Evolutionary conservation across 352 stramenopile genomes (phyloP).

Genomic region (Hyphochytrium catenoides): DNA sequence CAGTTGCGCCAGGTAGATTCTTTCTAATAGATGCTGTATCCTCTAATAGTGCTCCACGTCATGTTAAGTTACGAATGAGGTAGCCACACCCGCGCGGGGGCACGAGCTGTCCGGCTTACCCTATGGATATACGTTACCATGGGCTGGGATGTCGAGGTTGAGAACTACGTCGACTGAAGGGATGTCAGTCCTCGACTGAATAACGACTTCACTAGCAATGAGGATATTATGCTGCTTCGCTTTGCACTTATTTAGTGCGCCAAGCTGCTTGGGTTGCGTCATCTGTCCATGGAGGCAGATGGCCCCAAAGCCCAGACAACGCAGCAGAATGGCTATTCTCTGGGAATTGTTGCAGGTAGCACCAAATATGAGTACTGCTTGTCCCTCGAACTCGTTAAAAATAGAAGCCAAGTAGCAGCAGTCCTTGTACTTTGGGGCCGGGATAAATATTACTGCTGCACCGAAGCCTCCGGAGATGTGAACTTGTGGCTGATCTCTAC

Average conservation of each 20-base stretch:
- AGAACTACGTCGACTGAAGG: conserved; percentile 92
- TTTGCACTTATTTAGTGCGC: conserved; percentile 95
- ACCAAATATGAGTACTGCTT: conserved; percentile 93
- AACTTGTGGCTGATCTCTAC: conserved; percentile 95
- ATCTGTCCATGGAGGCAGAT: conserved; percentile 97
- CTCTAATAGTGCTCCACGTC: conserved; percentile 96
- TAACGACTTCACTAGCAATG: conserved; percentile 63
- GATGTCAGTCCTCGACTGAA: conserved; percentile 84
- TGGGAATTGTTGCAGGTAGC: conserved; percentile 93
- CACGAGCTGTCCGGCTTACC: conserved; percentile 88
- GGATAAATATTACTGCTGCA: conserved; percentile 98
- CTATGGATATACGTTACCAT: conserved; percentile 97
- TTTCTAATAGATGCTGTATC: conserved; percentile 70
- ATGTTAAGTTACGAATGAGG: conserved; percentile 97
- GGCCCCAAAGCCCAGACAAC: conserved; percentile 91
- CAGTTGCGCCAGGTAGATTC: conserved; percentile 44
- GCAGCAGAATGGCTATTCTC: conserved; percentile 83
- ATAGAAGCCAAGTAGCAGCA: conserved; percentile 95
- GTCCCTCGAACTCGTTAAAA: conserved; percentile 88
- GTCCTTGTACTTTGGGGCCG: conserved; percentile 98
- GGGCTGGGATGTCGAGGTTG: conserved; percentile 95
- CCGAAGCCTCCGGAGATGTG: conserved; percentile 86
- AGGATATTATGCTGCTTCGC: conserved; percentile 60
- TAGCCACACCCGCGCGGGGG: conserved; percentile 69
- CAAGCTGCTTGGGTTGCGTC: conserved; percentile 88